Conservation (phyloP, 2,329 filamentous ascomycete species). For the Talaromyces verruculosus region DNA sequence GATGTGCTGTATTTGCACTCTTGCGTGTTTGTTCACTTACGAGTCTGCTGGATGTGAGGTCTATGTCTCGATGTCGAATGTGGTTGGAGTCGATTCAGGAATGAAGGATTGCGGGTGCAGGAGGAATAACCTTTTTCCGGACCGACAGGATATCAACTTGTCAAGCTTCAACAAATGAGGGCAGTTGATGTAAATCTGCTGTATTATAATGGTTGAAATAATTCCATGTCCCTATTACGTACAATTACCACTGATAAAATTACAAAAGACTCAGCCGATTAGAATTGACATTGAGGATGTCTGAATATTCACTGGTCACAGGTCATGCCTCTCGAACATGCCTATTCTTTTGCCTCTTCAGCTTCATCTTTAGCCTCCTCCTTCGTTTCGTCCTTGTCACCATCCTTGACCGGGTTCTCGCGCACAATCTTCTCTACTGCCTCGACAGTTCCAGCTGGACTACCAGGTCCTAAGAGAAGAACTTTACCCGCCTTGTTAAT, state of each 20-base stretch:
- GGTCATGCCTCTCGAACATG: background rate
- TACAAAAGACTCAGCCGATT: background rate
- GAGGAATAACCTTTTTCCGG: constrained; percentile 18
- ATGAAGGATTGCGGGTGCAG: constrained; percentile 6
- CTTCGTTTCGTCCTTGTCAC: background rate
- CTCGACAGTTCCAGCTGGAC: constrained; percentile 74
- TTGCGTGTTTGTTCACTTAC: constrained; percentile 2
- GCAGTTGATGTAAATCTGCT: background rate
- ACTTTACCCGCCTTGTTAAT: constrained; percentile 81
- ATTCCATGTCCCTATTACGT: background rate
- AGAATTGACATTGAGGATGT: background rate
- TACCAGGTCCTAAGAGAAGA: constrained; percentile 70
- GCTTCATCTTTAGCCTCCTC: constrained; percentile 20
- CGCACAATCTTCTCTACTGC: constrained; percentile 71
- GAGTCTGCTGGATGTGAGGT: constrained; percentile 7
- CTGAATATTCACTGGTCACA: background rate
- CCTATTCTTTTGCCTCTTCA: constrained; percentile 5
- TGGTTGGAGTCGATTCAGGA: constrained; percentile 8
- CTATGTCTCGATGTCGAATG: constrained; percentile 11
- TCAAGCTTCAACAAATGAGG: background rate
- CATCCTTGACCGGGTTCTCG: constrained; percentile 33
- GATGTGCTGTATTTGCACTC: background rate
- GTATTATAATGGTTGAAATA: background rate
- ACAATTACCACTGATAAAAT: constrained; percentile 1
- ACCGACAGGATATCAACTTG: background rate